These are phyloP conservation scores for Leishmania aethiopica DNA, from an alignment of 208 protist genomes.

Conservation along the genomic window DNA sequence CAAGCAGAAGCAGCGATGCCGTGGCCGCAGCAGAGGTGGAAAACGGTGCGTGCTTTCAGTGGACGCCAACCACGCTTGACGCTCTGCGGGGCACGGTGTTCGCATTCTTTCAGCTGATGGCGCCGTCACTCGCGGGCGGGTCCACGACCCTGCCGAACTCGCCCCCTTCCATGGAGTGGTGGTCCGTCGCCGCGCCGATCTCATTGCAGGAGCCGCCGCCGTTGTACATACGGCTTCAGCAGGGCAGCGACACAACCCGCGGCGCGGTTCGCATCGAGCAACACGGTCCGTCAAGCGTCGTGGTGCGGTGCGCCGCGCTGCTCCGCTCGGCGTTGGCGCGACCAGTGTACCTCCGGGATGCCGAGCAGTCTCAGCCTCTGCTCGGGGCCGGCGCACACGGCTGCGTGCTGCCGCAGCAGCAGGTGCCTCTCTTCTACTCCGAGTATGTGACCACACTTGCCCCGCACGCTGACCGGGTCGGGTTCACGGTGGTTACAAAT, in stretches of 20 bases:
- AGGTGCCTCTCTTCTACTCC: slow-evolving; percentile 30
- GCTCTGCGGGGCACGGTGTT: slow-evolving; percentile 5
- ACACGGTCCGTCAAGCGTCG: slow-evolving; percentile 12
- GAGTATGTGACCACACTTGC: slow-evolving; percentile 22
- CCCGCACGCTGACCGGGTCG: slow-evolving; percentile 11
- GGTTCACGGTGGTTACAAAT: slow-evolving; percentile 16
- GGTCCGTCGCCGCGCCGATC: slow-evolving; percentile 13
- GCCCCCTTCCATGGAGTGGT: slow-evolving; percentile 14
- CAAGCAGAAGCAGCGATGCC: neutral
- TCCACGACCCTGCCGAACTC: neutral
- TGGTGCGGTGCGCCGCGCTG: slow-evolving; percentile 28
- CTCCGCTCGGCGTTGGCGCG: slow-evolving; percentile 16
- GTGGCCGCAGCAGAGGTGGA: slow-evolving; percentile 24
- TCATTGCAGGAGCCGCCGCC: slow-evolving; percentile 23
- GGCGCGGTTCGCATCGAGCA: slow-evolving; percentile 21
- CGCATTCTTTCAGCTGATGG: slow-evolving; percentile 15
- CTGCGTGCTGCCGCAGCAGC: slow-evolving; percentile 17
- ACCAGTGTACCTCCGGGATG: slow-evolving; percentile 26
- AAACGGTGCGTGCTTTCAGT: slow-evolving; percentile 30
- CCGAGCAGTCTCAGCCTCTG: slow-evolving; percentile 4
- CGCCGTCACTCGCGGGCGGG: neutral
- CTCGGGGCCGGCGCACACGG: slow-evolving; percentile 20
- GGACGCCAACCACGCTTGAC: slow-evolving; percentile 16
- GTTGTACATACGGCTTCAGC: slow-evolving; percentile 20
- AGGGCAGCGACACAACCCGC: slow-evolving; percentile 5